phyloP scores from a whole-genome alignment of 1,139 yeast species.

The Geotrichum phurueaensis region DNA sequence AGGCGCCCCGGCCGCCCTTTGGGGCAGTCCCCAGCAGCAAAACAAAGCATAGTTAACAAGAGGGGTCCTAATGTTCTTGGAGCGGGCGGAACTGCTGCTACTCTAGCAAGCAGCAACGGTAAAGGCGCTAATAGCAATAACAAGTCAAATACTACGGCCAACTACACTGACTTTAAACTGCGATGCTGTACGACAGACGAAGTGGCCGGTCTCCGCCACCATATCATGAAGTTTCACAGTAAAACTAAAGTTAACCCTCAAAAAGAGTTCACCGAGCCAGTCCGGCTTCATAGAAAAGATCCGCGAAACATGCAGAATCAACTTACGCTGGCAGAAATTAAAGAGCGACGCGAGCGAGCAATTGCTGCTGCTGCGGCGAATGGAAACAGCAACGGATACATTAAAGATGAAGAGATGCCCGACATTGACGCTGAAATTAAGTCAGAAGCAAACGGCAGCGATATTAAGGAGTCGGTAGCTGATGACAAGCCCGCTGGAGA shows the following conservation, averaged over 20 bases:
- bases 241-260: conserved; percentile 60
- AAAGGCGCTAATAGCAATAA: conserved; percentile 6
- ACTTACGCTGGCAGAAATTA: conserved; percentile 58
- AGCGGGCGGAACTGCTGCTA: conserved; percentile 13
- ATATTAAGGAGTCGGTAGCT: conserved; percentile 32
- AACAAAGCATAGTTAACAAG: conserved; percentile 5
- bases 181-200: conserved; percentile 71
- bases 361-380: conserved; percentile 21
- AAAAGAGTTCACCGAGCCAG: conserved; percentile 69
- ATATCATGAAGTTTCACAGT: conserved; percentile 68
- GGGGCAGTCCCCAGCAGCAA: conserved; percentile 1
- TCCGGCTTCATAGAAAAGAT: conserved; percentile 84
- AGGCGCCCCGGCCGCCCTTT: conserved; percentile 3
- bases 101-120: conserved; percentile 7
- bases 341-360: conserved; percentile 47
- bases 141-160: conserved; percentile 16
- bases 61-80: conserved; percentile 13
- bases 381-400: conserved; percentile 7
- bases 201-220: conserved; percentile 67
- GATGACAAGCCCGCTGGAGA: conserved; percentile 27
- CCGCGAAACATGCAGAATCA: conserved; percentile 87
- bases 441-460: conserved; percentile 12
- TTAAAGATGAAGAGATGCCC: conserved; percentile 17
- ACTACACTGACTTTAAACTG: conserved; percentile 57
- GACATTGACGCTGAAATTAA: conserved; percentile 18